phyloP scores from a whole-genome alignment of 2,329 filamentous ascomycete genomes.

The Colletotrichum tamarilloi region DNA sequence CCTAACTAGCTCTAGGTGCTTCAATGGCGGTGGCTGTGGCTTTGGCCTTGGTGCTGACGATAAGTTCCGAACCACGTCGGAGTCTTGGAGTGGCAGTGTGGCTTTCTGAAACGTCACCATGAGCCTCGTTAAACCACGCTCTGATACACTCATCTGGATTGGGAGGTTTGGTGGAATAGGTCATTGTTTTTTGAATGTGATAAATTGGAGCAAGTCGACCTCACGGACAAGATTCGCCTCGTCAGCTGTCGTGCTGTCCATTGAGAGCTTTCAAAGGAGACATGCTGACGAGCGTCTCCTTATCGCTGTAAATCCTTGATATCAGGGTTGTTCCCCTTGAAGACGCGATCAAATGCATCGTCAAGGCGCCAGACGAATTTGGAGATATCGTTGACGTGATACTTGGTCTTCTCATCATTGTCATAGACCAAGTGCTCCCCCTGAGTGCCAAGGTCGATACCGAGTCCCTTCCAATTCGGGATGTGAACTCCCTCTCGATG shows the following conservation, averaged over 20 bases:
- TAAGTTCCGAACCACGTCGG: slow-evolving; percentile 32
- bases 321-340: slow-evolving; percentile 34
- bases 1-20: background rate
- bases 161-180: too few relatives aligned
- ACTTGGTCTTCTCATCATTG: slow-evolving; percentile 35
- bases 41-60: background rate
- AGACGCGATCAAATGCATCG: slow-evolving; percentile 32
- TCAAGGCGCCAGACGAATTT: slow-evolving; percentile 33
- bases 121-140: background rate
- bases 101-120: background rate
- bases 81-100: background rate
- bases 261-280: background rate
- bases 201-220: background rate
- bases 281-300: background rate
- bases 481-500: slow-evolving; percentile 52
- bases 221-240: background rate
- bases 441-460: slow-evolving; percentile 39
- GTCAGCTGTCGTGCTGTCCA: background rate
- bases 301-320: slow-evolving; percentile 13
- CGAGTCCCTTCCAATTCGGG: slow-evolving; percentile 40
- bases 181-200: background rate
- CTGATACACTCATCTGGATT: too few relatives aligned
- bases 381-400: slow-evolving; percentile 34
- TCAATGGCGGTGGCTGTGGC: background rate
- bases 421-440: slow-evolving; percentile 40